Percentiles rank a stretch among this genome's conserved stretches.
These are phyloP conservation scores for Polygonum maritimum DNA, from an alignment of 148 eudicot species.

Conservation along the genomic window DNA sequence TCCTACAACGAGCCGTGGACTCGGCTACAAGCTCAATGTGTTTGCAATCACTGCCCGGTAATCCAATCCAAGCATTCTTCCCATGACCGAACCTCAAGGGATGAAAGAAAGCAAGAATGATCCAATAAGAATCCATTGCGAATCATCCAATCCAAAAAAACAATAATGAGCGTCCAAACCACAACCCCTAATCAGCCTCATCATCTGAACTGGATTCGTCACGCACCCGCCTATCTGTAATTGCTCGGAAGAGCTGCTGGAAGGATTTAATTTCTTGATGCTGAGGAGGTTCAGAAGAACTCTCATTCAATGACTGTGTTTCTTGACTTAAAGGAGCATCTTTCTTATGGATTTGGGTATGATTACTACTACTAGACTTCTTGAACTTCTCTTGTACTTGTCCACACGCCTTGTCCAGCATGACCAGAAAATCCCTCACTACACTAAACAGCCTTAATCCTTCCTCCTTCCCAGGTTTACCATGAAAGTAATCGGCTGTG, in stretches of 20 bases:
- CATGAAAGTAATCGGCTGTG: slow-evolving; percentile 76
- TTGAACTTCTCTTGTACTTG: slow-evolving; percentile 48
- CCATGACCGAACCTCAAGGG: background rate
- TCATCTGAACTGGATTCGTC: slow-evolving; percentile 60
- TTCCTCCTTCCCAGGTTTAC: slow-evolving; percentile 68
- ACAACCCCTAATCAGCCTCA: slow-evolving; percentile 18
- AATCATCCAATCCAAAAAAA: background rate
- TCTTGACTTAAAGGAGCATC: slow-evolving; percentile 28
- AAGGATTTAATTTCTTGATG: background rate
- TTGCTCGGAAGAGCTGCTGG: background rate
- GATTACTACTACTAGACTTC: slow-evolving; percentile 26
- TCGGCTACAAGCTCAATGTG: background rate
- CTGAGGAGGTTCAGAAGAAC: slow-evolving; percentile 10
- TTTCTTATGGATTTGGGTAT: slow-evolving; percentile 14
- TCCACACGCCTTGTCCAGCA: slow-evolving; percentile 58
- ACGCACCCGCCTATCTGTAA: slow-evolving; percentile 15
- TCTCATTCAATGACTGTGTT: background rate
- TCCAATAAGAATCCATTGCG: background rate
- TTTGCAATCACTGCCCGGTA: background rate
- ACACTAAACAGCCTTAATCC: slow-evolving; percentile 55
- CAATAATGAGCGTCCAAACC: background rate
- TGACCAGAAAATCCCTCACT: slow-evolving; percentile 62
- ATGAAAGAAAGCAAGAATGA: background rate
- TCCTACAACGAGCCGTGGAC: background rate
- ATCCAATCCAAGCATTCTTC: background rate